Evolutionary conservation across 306 rosid species (phyloP).

Genomic region (Castanopsis chinensis): DNA sequence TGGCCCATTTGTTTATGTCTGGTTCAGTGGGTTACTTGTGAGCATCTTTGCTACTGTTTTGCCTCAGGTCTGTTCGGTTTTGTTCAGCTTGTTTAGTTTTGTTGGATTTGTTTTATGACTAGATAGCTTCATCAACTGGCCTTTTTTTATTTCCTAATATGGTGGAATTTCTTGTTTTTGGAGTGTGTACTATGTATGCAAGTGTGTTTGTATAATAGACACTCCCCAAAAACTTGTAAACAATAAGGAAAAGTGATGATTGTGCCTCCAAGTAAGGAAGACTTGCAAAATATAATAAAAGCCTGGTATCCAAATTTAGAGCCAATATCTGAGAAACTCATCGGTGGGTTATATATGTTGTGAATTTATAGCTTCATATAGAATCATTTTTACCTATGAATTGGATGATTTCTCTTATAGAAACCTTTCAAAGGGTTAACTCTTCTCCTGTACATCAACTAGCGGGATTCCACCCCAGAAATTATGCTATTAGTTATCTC

Average conservation of each 20-base stretch:
- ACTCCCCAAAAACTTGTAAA: too few relatives aligned
- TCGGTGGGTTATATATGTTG: conserved; percentile 44
- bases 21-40: background rate
- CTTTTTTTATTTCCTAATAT: too few relatives aligned
- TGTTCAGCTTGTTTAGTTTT: background rate
- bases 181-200: too few relatives aligned
- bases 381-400: background rate
- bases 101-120: background rate
- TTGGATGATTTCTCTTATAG: conserved; percentile 34
- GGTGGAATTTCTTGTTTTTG: too few relatives aligned
- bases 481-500: conserved; percentile 33
- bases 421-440: conserved; percentile 68
- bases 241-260: conserved; percentile 62
- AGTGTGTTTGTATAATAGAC: too few relatives aligned
- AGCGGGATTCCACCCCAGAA: conserved; percentile 41
- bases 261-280: conserved; percentile 54
- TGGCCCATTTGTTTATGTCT: background rate
- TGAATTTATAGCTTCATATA: background rate
- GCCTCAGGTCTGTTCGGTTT: background rate
- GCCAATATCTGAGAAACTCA: conserved; percentile 46
- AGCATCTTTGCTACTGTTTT: too few relatives aligned
- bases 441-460: conserved; percentile 33
- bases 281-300: conserved; percentile 60
- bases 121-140: too few relatives aligned
- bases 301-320: conserved; percentile 55